Conservation (phyloP, 2,329 filamentous ascomycete genomes). For the Cordyceps tenuipes region DNA sequence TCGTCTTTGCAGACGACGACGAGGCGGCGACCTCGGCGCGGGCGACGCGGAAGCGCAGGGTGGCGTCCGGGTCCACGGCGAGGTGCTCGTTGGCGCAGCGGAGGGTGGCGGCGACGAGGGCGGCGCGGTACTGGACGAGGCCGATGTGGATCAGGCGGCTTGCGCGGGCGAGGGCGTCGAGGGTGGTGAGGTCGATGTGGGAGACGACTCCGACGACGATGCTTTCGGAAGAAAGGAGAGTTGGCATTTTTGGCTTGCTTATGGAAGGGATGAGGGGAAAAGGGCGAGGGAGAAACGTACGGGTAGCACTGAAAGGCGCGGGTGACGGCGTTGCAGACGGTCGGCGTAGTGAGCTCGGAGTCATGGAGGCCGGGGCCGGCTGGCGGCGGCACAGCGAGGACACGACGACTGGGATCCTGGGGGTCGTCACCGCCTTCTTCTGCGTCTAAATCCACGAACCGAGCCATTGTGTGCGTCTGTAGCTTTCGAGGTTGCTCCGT, state of each 20-base stretch:
- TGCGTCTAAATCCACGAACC: slow-evolving; percentile 19
- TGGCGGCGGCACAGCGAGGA: slow-evolving; percentile 7
- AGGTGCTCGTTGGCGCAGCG: slow-evolving; percentile 67
- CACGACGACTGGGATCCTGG: slow-evolving; percentile 8
- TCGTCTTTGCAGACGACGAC: slow-evolving; percentile 55
- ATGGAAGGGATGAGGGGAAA: neutral
- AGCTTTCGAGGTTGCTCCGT: neutral
- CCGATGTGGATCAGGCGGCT: slow-evolving; percentile 72
- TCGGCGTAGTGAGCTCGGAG: neutral
- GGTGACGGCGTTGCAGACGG: slow-evolving; percentile 18
- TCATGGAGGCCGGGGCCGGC: neutral
- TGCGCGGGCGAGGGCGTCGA: slow-evolving; percentile 74
- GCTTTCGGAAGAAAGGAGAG: neutral
- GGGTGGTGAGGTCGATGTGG: slow-evolving; percentile 75
- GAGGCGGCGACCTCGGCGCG: slow-evolving; percentile 49
- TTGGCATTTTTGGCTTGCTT: too few species aligned
- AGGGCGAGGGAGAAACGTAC: slow-evolving; percentile 16
- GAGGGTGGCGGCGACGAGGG: slow-evolving; percentile 66
- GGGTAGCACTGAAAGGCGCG: slow-evolving; percentile 30
- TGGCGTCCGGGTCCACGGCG: slow-evolving; percentile 45
- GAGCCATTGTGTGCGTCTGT: slow-evolving; percentile 12
- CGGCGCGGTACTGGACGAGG: slow-evolving; percentile 68
- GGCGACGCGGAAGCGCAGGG: slow-evolving; percentile 45
- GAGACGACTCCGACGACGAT: slow-evolving; percentile 68
- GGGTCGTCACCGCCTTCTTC: slow-evolving; percentile 13